These are phyloP conservation scores for Trypethelium eluteriae DNA, from an alignment of 495 filamentous ascomycete species.

Conservation along the genomic window DNA sequence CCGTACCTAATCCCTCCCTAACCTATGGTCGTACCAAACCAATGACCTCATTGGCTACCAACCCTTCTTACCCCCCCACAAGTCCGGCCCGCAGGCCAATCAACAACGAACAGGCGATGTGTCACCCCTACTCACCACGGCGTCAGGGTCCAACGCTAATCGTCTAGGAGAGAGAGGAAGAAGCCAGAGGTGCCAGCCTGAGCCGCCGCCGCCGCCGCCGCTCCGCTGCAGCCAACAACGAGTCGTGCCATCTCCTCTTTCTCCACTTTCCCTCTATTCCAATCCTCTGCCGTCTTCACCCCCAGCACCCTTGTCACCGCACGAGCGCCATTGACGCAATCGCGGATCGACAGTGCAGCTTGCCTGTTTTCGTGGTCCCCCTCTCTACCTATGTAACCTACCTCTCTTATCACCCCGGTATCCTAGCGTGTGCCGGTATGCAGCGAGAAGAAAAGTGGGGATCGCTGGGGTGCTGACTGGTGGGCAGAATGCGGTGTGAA, in stretches of 20 bases:
- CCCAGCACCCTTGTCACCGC: no score
- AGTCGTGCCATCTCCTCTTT: no score
- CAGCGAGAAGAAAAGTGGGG: not conserved
- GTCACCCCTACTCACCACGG: no score
- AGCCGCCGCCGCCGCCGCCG: no score
- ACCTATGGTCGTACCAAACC: not conserved
- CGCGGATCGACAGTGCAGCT: not conserved
- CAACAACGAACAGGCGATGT: not conserved
- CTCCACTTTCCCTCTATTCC: no score
- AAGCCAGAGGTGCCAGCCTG: not conserved
- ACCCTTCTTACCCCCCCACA: not conserved
- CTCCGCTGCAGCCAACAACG: not conserved
- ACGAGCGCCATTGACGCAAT: not conserved
- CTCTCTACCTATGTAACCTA: no score
- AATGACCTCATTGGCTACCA: not conserved
- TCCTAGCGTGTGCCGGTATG: not conserved
- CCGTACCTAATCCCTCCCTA: not conserved
- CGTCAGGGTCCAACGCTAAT: no score
- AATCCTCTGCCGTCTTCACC: not conserved
- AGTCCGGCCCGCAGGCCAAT: not conserved
- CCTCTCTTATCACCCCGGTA: no score
- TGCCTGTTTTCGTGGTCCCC: not conserved
- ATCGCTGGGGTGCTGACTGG: not conserved
- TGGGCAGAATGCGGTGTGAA: not conserved
- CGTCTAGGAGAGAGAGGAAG: not conserved